Base-by-base conservation (phyloP, 352 stramenopile genomes). In the Pythium periplocum region DNA sequence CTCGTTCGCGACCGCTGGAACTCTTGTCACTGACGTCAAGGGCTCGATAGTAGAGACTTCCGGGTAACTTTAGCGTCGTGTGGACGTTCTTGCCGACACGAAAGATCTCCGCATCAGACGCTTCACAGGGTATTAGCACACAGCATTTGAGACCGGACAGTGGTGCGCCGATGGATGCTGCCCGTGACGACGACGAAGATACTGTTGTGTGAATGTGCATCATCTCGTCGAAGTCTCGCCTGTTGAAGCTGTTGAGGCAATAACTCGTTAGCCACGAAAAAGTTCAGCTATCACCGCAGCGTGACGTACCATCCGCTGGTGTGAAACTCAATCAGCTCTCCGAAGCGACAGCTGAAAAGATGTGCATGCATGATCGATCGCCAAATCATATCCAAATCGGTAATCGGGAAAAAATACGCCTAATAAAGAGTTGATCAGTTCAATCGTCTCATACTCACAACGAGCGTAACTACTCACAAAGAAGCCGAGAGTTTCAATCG, bases 161-260 rank as follows among this genome's bases (percentile, higher is more conserved):
- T 2, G 68, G 65, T 1, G 76, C 75, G 7, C 67, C 55, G 2
- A 81, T 33, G 6, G 69, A 69, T 12, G 59, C 49, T 32, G 73
- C 54, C 1, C 73, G 65, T 42, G 69, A 69, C 3, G 68, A 67
- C 42, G 59, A 59, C 4, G 66, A 66, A 33, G 51, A 40, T 7
- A 64, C 49, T 44, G 64, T 86, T 30, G 53, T 77, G 41, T 90
- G 71, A n/a, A 86, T 69, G 49, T 92, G 77, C 64, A 83, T 83
- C 42, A 92, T 59, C 47, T 92, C 81, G 56, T 92, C 81, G 62
- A 92, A 92, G 47, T 90, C 77, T 12, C 66, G 73, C 57, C 66
- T 72, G 46, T 70, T 68, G 52, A 76, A 85, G 6, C 79, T 87
- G 53, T 11, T 7, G 17, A 26, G 17, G 17, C 17, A 26, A 26